Conservation (phyloP, 164 flowering plant species). For the Stephania cephalantha region DNA sequence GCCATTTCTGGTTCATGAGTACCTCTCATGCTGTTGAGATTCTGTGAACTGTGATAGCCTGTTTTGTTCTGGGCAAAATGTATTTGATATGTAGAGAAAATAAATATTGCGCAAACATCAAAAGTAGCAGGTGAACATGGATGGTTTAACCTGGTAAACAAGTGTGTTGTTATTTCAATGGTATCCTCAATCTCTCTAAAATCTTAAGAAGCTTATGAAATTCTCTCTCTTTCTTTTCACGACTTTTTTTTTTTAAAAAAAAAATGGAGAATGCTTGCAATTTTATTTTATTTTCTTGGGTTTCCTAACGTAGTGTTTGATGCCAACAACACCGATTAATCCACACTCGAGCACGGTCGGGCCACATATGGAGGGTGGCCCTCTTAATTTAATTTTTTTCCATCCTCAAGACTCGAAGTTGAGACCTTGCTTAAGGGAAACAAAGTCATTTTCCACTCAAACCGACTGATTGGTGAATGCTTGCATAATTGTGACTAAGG, state of each 20-base stretch:
- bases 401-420: no score
- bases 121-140: background rate
- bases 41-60: background rate
- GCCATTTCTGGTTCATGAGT: slow-evolving; percentile 31
- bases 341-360: no score
- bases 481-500: no score
- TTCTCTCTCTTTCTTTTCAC: background rate
- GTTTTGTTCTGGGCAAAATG: background rate
- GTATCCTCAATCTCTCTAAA: background rate
- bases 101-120: background rate
- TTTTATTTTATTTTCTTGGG: no score
- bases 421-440: no score
- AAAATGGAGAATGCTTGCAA: no score
- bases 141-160: background rate
- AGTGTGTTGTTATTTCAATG: background rate
- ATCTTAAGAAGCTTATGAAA: background rate
- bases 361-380: no score
- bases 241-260: background rate
- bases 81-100: background rate
- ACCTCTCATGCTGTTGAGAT: background rate
- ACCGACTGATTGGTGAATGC: no score
- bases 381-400: no score
- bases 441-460: no score
- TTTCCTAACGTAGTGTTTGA: no score
- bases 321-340: no score